These are phyloP conservation scores for Henckelia pumila DNA, from an alignment of 257 asterid genomes.

Conservation along the genomic window DNA sequence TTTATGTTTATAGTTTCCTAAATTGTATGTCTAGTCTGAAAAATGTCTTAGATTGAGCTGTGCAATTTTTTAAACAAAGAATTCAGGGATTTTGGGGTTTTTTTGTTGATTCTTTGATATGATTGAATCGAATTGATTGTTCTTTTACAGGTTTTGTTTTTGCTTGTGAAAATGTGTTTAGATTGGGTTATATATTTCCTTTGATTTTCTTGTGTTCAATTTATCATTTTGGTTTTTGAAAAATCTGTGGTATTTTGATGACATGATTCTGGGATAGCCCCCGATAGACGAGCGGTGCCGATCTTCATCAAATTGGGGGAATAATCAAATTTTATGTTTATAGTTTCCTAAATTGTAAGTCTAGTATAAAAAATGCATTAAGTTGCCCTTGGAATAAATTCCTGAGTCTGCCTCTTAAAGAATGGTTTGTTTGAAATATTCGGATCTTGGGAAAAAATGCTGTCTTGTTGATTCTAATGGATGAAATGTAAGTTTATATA, in stretches of 20 bases:
- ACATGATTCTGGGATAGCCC: too few species aligned
- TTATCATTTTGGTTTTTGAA: slow-evolving; percentile 13
- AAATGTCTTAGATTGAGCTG: background rate
- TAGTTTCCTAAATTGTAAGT: too few species aligned
- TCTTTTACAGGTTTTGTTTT: slow-evolving; percentile 16
- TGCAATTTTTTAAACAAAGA: slow-evolving; percentile 8
- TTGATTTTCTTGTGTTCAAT: background rate
- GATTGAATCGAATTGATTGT: background rate
- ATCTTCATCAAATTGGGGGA: too few species aligned
- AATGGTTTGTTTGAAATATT: background rate
- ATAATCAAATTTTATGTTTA: too few species aligned
- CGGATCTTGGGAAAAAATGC: slow-evolving; percentile 2
- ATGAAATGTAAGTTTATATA: background rate
- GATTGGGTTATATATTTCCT: slow-evolving; percentile 2
- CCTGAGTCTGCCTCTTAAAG: background rate
- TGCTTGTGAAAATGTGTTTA: background rate
- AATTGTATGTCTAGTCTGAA: too few species aligned
- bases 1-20: too few species aligned
- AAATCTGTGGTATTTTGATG: too few species aligned
- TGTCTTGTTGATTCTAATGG: slow-evolving; percentile 12
- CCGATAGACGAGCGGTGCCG: too few species aligned
- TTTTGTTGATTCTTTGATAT: slow-evolving; percentile 16
- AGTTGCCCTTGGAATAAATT: background rate
- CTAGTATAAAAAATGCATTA: background rate
- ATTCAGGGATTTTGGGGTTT: slow-evolving; percentile 21